Evolutionary conservation across 257 asterid species (phyloP), one percentile per base, ranked within the genome.

Genomic region (Petunia axillaris): DNA sequence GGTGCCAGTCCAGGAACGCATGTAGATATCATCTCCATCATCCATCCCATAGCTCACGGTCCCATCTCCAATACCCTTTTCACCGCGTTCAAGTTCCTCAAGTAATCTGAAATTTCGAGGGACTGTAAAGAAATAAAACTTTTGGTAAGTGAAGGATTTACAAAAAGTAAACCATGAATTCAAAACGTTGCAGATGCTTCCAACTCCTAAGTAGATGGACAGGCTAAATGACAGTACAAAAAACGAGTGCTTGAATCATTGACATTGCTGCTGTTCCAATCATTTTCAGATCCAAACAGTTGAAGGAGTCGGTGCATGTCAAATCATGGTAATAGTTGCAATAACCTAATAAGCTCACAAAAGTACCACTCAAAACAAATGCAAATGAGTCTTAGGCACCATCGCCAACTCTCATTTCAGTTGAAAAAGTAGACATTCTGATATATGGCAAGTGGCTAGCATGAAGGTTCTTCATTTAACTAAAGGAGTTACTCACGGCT

Each of bases 1-100:
- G 79, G 86, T 83, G 60, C 86, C 92, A 59, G 92, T 87, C 92
- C 92, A 89, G 2, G 92, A 84, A 38, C 92, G 88, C 92, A 89
- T 87, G 39, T 86, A 88, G 63, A 89, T 85, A 71, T 89, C 92
- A 62, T 89, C 92, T 55, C 90, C 90, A 59, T 89, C 92, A 78
- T 89, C 92, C 90, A 89, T 89, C 64, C 90, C 91, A 82, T 89
- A 89, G 73, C 93, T 89, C 25, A 89, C 93, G 11, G 91, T 86
- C 36, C 90, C 91, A 83, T 89, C 91, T 38, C 93, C 91, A 40
- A 88, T 88, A 60, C 93, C 91, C 84, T 89, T 89, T 81, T 89
- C 90, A 37, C 92, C 92, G 37, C 88, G 90, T 87, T 89, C 92
- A 66, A 89, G 90, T 68, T 88, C 90, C 88, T 87, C 92, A 66